Percentiles rank a stretch among this genome's conserved stretches.
Conservation (phyloP, 1,284 basidiomycete genomes). For the Chalciporus sp. region DNA sequence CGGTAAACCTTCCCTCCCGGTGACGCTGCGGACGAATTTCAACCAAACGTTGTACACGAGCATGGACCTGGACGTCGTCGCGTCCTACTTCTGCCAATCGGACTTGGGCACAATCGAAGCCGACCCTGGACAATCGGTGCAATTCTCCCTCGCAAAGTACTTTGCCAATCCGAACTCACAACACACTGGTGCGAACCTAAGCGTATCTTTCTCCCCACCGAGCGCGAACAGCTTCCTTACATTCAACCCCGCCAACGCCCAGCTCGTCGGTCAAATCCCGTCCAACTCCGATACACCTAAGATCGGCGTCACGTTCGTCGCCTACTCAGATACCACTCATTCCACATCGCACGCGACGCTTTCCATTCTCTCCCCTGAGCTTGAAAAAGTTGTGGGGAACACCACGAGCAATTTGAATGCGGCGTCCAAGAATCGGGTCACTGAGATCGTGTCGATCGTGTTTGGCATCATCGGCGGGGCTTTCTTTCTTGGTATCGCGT, state of each 20-base stretch:
- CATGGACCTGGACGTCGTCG: slow-evolving; percentile 62
- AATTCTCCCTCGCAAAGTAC: slow-evolving; percentile 52
- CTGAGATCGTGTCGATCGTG: slow-evolving; percentile 60
- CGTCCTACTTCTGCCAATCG: slow-evolving; percentile 68
- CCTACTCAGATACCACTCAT: slow-evolving; percentile 64
- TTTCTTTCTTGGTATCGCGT: slow-evolving; percentile 51
- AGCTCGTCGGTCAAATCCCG: slow-evolving; percentile 60
- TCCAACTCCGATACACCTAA: slow-evolving; percentile 36
- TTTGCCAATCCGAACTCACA: slow-evolving; percentile 48
- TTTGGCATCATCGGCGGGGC: slow-evolving; percentile 66
- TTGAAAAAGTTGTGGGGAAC: slow-evolving; percentile 30
- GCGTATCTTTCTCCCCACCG: slow-evolving; percentile 52
- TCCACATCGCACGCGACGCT: slow-evolving; percentile 70
- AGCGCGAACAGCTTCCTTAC: slow-evolving; percentile 48
- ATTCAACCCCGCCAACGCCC: slow-evolving; percentile 48
- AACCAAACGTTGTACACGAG: slow-evolving; percentile 69
- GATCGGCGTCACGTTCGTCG: slow-evolving; percentile 60
- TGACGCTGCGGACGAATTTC: slow-evolving; percentile 60
- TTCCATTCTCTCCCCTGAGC: slow-evolving; percentile 50
- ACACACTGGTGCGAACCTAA: slow-evolving; percentile 49
- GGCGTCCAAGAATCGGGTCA: slow-evolving; percentile 48
- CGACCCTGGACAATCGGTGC: slow-evolving; percentile 46
- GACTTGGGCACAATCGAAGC: slow-evolving; percentile 58
- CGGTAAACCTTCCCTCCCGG: slow-evolving; percentile 51
- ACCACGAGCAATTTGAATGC: slow-evolving; percentile 36